phyloP scores from a whole-genome alignment of 2,329 filamentous ascomycete species.

The Penicillium aurantiogriseum region DNA sequence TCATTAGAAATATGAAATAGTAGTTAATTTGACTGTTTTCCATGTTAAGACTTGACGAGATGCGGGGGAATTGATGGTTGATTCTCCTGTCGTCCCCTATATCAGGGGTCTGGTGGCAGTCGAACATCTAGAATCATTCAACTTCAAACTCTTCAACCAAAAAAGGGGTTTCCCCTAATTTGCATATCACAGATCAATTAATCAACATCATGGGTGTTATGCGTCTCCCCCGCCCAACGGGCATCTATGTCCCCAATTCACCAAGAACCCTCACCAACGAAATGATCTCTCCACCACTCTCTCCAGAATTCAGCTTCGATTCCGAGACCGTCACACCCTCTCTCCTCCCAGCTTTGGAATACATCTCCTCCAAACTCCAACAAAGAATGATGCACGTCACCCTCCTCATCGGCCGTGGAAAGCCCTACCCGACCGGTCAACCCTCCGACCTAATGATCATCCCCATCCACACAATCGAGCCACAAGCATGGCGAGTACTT shows the following conservation, averaged over 20 bases:
- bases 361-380: slow-evolving; percentile 43
- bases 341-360: slow-evolving; percentile 41
- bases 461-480: slow-evolving; percentile 36
- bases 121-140: background rate
- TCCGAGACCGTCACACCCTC: slow-evolving; percentile 38
- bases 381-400: slow-evolving; percentile 42
- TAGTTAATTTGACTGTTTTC: slow-evolving; percentile 16
- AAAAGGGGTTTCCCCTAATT: background rate
- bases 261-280: slow-evolving; percentile 39
- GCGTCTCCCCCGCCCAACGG: slow-evolving; percentile 35
- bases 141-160: background rate
- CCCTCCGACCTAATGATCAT: slow-evolving; percentile 41
- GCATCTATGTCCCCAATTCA: slow-evolving; percentile 37
- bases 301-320: slow-evolving; percentile 39
- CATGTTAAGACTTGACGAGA: slow-evolving; percentile 9
- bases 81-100: slow-evolving; percentile 12
- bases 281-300: slow-evolving; percentile 45
- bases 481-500: slow-evolving; percentile 31
- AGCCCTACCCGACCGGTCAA: slow-evolving; percentile 40
- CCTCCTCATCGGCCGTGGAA: slow-evolving; percentile 41
- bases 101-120: slow-evolving; percentile 13
- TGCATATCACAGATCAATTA: background rate
- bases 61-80: slow-evolving; percentile 17
- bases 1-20: slow-evolving; percentile 21
- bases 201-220: slow-evolving; percentile 35